These are phyloP conservation scores for Kokia cookei DNA, from an alignment of 441 rosid genomes.

Conservation along the genomic window DNA sequence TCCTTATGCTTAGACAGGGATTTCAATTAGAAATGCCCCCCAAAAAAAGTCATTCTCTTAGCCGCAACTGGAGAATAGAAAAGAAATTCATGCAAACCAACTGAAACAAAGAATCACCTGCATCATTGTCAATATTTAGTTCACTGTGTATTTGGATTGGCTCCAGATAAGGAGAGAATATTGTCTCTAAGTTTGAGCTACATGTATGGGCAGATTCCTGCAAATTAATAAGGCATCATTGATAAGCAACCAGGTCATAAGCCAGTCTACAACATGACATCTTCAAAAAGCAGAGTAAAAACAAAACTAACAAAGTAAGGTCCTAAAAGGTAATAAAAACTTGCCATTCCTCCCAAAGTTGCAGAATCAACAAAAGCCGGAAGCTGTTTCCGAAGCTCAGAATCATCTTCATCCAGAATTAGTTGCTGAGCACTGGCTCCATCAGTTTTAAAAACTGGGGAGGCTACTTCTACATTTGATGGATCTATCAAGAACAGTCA, in stretches of 20 bases:
- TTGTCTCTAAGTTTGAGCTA: slow-evolving; percentile 42
- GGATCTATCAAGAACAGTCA: slow-evolving; percentile 14
- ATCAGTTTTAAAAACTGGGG: slow-evolving; percentile 18
- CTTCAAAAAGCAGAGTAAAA: not conserved
- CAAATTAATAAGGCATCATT: slow-evolving; percentile 7
- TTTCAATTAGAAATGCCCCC: not conserved
- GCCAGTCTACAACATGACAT: not conserved
- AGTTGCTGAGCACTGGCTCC: slow-evolving; percentile 22
- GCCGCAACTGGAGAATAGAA: not conserved
- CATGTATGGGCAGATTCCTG: slow-evolving; percentile 39
- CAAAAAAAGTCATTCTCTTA: not conserved
- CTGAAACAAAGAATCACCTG: slow-evolving; percentile 24
- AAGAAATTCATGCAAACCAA: not conserved
- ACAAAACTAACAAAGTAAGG: not conserved
- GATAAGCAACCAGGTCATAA: not conserved
- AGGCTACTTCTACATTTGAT: slow-evolving; percentile 18
- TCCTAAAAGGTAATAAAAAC: not conserved
- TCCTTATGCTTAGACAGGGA: not conserved
- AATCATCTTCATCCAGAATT: slow-evolving; percentile 18
- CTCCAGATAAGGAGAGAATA: slow-evolving; percentile 60
- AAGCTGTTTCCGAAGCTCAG: slow-evolving; percentile 29
- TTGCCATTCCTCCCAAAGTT: slow-evolving; percentile 31
- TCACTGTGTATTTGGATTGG: slow-evolving; percentile 28
- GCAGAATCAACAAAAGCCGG: slow-evolving; percentile 27
- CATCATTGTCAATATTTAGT: slow-evolving; percentile 25